Base-by-base conservation (phyloP, 1,139 yeast genomes). In the Saccharomyces pastorianus region DNA sequence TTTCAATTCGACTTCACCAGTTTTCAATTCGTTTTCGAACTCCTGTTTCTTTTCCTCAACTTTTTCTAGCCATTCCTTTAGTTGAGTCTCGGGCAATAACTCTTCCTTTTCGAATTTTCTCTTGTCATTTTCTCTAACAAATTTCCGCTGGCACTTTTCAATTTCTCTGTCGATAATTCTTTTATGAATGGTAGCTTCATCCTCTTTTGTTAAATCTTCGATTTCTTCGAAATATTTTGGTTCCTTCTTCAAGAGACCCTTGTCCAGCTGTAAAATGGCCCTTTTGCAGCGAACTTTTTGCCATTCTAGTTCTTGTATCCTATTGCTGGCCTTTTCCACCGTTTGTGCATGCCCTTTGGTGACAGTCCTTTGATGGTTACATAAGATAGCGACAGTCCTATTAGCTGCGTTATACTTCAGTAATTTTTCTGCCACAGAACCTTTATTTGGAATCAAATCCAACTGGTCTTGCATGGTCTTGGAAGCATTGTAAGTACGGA, bases 401-500 rank as follows among this genome's bases (percentile, higher is more conserved):
- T 91, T 91, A 3, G 98, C 98, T 13, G 97, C 96, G 71, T 91
- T 91, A 72, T 86, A 91, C 59, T 82, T 84, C 54, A 90, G 84
- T 51, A 90, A 85, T 67, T 90, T 91, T 67, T 91, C 97, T 17
- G 87, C 84, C 13, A 88, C 86, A 0, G 96, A 83, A 42, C 97
- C 97, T 66, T 82, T 86, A 66, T 88, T 85, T 23, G 84, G 79
- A 59, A 91, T 89, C 64, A 84, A 73, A 67, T 88, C 96, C 57
- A 91, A 71, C 69, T 89, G 96, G 67, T 90, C 95, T 72, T 91
- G 97, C 97, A 91, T 90, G 2, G 97, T 90, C 68, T 88, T 88
- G 1, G 97, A 88, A 0, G 98, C 98, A 73, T 91, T 91, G 69
- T 88, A 91, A 0, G 98, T 91, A 83, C 98, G 95, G 78, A 93